Evolutionary conservation across 2,329 filamentous ascomycete species (phyloP).

Genomic region (Tolypocladium ophioglossoides): DNA sequence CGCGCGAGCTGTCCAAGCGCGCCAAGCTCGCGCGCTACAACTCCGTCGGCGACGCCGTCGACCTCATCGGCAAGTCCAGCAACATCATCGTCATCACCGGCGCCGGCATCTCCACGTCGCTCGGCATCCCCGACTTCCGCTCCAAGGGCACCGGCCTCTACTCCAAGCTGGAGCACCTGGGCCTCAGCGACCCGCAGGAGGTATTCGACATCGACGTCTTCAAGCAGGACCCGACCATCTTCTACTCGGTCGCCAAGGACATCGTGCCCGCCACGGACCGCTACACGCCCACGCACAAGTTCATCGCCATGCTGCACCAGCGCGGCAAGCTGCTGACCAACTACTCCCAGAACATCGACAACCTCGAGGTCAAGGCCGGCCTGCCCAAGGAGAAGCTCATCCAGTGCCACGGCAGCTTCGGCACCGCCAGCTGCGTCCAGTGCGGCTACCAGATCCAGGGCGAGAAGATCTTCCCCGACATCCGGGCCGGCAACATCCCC

Average conservation of each 20-base stretch:
- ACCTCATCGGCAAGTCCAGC: constrained; percentile 58
- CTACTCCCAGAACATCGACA: constrained; percentile 98
- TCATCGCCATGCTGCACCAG: constrained; percentile 81
- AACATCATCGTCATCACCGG: constrained; percentile 94
- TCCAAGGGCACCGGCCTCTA: constrained; percentile 91
- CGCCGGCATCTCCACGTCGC: constrained; percentile 89
- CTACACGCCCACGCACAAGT: constrained; percentile 87
- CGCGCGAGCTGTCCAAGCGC: constrained; percentile 70
- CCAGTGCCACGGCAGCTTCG: constrained; percentile 94
- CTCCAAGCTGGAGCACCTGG: constrained; percentile 69
- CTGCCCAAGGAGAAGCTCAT: constrained; percentile 73
- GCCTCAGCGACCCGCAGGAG: constrained; percentile 76
- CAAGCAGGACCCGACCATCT: constrained; percentile 73
- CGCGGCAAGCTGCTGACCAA: constrained; percentile 87
- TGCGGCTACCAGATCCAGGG: constrained; percentile 68
- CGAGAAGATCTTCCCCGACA: constrained; percentile 67
- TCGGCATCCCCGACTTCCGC: constrained; percentile 94
- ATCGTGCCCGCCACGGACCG: constrained; percentile 73
- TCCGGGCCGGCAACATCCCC: constrained; percentile 66
- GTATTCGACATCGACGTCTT: constrained; percentile 91
- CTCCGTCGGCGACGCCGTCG: constrained; percentile 76
- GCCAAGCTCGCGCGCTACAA: constrained; percentile 74
- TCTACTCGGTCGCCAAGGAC: constrained; percentile 85
- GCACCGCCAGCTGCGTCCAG: constrained; percentile 78
- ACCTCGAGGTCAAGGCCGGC: constrained; percentile 80